A percentile compares a stretch with the other conserved stretches of the same genome.
These are phyloP conservation scores for Xylaria venustula DNA, from an alignment of 495 filamentous ascomycete genomes.

Conservation along the genomic window DNA sequence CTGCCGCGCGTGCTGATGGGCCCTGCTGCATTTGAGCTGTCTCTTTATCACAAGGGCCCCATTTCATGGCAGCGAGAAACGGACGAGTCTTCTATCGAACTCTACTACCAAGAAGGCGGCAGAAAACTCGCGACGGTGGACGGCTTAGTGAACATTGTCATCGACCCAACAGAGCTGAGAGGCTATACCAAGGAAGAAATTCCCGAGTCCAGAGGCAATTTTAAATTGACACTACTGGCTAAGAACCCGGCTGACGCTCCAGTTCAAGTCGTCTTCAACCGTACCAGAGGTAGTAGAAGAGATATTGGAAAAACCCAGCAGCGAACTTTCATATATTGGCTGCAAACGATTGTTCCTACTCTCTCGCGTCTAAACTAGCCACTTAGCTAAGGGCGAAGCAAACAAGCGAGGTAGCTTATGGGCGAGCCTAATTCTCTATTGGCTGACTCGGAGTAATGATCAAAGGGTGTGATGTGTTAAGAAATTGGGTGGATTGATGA, in stretches of 20 bases:
- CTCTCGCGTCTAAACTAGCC: conserved; percentile 20
- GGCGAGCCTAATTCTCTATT: too few species aligned
- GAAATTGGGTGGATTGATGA: too few species aligned
- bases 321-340: conserved; percentile 33
- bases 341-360: conserved; percentile 22
- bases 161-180: conserved; percentile 18
- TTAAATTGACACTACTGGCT: conserved; percentile 1
- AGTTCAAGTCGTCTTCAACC: conserved; percentile 22
- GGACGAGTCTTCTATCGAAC: conserved; percentile 10
- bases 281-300: conserved; percentile 18
- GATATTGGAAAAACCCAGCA: conserved; percentile 32
- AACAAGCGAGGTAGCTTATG: not conserved
- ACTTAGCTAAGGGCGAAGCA: not conserved
- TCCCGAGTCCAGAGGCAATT: conserved; percentile 14
- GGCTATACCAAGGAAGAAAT: conserved; percentile 14
- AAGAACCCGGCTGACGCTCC: conserved; percentile 10
- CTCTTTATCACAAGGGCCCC: conserved; percentile 11
- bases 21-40: conserved; percentile 20
- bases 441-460: too few species aligned
- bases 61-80: conserved; percentile 17
- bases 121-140: conserved; percentile 10
- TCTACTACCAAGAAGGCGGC: conserved; percentile 15
- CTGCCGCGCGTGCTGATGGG: not conserved
- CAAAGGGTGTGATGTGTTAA: too few species aligned
- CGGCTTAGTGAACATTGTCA: conserved; percentile 4